phyloP scores from a whole-genome alignment of 2,329 filamentous ascomycete genomes.

The Calonectria hawksworthii region DNA sequence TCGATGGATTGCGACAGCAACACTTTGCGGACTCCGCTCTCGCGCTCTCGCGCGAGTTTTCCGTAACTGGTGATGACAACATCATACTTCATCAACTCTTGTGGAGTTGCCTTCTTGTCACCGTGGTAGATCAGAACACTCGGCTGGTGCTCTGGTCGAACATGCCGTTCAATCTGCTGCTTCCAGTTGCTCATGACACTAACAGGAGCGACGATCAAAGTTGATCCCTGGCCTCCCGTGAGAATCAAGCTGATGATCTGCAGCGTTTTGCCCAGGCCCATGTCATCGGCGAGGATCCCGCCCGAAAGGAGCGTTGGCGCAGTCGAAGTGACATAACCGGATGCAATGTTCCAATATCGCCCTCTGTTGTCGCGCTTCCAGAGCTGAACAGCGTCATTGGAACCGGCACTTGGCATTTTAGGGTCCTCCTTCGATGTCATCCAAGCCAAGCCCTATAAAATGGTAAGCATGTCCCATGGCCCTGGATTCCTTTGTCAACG shows the following conservation, averaged over 20 bases:
- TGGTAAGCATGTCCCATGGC: conserved; percentile 34
- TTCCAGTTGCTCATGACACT: conserved; percentile 94
- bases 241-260: conserved; percentile 87
- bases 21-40: conserved; percentile 57
- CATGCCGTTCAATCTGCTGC: conserved; percentile 81
- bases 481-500: conserved; percentile 18
- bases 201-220: conserved; percentile 85
- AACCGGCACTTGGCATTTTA: conserved; percentile 69
- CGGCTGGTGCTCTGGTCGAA: conserved; percentile 73
- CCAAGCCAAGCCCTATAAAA: conserved; percentile 80
- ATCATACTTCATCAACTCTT: conserved; percentile 75
- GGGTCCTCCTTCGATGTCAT: conserved; percentile 83
- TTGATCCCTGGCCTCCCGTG: conserved; percentile 69
- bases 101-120: conserved; percentile 65
- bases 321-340: conserved; percentile 70
- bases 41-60: conserved; percentile 77
- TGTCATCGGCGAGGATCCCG: conserved; percentile 89
- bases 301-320: conserved; percentile 79
- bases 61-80: conserved; percentile 90
- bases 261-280: conserved; percentile 92
- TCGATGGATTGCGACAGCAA: conserved; percentile 59
- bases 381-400: conserved; percentile 76
- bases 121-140: conserved; percentile 84
- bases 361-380: conserved; percentile 73
- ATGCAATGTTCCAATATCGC: conserved; percentile 72